Evolutionary conservation across 1,284 basidiomycete species (phyloP).

Genomic region (Ustilago esculenta): DNA sequence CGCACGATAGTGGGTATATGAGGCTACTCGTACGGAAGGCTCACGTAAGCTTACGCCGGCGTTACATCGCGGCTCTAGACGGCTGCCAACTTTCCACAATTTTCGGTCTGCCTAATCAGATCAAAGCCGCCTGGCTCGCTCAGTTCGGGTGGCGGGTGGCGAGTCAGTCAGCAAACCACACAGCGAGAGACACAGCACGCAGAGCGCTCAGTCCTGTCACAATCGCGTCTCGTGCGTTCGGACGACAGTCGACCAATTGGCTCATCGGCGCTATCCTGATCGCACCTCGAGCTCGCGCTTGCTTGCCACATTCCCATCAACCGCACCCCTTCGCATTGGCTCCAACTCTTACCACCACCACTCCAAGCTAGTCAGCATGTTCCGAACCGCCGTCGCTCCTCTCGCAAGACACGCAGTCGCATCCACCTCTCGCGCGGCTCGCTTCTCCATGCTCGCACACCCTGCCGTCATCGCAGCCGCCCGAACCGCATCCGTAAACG

Average conservation of each 20-base stretch:
- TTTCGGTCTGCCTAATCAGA: no score
- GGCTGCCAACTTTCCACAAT: no score
- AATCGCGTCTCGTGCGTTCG: no score
- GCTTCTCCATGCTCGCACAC: slow-evolving; percentile 40
- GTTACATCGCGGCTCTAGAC: no score
- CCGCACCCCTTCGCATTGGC: not conserved
- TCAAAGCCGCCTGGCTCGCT: no score
- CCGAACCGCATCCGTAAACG: slow-evolving; percentile 15
- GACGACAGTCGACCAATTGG: slow-evolving; percentile 1
- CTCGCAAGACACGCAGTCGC: slow-evolving; percentile 39
- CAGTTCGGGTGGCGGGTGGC: no score
- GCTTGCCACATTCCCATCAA: not conserved
- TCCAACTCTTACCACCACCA: not conserved
- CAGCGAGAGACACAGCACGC: not conserved
- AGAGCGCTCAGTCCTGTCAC: not conserved
- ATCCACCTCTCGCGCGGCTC: slow-evolving; percentile 31
- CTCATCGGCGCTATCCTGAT: slow-evolving; percentile 20
- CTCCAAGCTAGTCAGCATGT: slow-evolving; percentile 18
- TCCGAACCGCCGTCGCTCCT: slow-evolving; percentile 42
- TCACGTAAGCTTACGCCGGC: no score
- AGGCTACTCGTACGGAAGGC: no score
- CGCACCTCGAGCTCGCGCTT: not conserved
- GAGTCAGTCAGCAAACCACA: no score
- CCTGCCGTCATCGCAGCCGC: slow-evolving; percentile 32
- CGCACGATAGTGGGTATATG: no score